Conservation (phyloP, 2,329 filamentous ascomycete species). For the Bipolaris zeicola region DNA sequence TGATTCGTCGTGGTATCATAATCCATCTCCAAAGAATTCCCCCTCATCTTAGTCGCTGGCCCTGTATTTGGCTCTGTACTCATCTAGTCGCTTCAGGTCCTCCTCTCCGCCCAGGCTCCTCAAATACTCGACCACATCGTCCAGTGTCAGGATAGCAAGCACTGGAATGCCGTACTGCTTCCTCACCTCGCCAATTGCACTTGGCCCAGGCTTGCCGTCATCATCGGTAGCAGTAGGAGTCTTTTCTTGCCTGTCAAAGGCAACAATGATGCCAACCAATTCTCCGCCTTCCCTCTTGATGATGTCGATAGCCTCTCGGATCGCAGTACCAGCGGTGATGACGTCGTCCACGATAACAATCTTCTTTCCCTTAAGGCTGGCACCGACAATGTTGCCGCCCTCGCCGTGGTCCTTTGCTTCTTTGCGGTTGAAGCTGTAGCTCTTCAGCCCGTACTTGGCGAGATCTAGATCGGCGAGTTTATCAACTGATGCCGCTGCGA, state of each 20-base stretch:
- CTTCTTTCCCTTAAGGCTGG: conserved; percentile 79
- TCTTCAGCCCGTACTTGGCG: conserved; percentile 68
- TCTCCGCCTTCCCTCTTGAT: conserved; percentile 84
- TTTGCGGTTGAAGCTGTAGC: conserved; percentile 94
- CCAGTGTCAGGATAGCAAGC: conserved; percentile 78
- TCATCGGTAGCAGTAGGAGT: conserved; percentile 65
- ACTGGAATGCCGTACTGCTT: conserved; percentile 85
- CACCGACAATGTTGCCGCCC: conserved; percentile 90
- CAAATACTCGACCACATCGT: conserved; percentile 69
- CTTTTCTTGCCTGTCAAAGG: conserved; percentile 86
- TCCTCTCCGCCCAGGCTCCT: conserved; percentile 52
- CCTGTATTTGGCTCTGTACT: conserved; percentile 49
- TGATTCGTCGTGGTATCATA: not conserved
- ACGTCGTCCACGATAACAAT: conserved; percentile 96
- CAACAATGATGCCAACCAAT: conserved; percentile 85
- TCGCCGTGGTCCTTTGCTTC: conserved; percentile 97
- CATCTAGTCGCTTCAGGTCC: conserved; percentile 51
- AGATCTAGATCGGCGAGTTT: conserved; percentile 74
- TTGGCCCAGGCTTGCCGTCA: conserved; percentile 71
- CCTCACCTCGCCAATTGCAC: conserved; percentile 83
- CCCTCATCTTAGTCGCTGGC: conserved; percentile 40
- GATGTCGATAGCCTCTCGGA: conserved; percentile 88
- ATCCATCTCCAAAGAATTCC: not conserved
- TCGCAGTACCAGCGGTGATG: conserved; percentile 92
- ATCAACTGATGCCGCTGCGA: conserved; percentile 77